Conservation (phyloP, 495 filamentous ascomycete genomes). For the Thozetella sp. region DNA sequence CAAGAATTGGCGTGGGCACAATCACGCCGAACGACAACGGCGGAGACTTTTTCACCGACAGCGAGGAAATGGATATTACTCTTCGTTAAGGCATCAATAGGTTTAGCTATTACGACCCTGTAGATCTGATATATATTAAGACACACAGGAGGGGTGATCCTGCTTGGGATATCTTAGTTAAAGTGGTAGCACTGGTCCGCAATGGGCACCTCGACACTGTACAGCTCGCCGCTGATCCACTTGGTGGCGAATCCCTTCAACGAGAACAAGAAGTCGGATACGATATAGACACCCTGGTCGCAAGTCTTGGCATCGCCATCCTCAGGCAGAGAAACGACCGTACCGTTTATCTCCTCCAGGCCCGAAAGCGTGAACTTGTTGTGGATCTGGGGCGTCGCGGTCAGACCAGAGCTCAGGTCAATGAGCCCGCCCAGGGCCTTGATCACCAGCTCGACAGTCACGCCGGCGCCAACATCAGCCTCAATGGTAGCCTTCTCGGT, state of each 20-base stretch:
- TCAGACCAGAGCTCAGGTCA: slow-evolving; percentile 19
- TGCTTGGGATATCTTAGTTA: too few species aligned
- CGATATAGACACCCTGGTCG: slow-evolving; percentile 9
- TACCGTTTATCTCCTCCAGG: slow-evolving; percentile 1
- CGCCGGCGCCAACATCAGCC: slow-evolving; percentile 5
- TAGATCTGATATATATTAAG: too few species aligned
- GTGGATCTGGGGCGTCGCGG: slow-evolving; percentile 14
- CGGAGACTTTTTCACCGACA: too few species aligned
- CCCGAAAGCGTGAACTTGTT: slow-evolving; percentile 12
- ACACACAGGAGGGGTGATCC: too few species aligned
- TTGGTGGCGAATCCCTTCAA: slow-evolving; percentile 18
- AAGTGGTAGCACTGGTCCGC: slow-evolving; percentile 14
- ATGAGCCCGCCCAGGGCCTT: slow-evolving; percentile 15
- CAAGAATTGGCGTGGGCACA: too few species aligned
- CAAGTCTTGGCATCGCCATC: slow-evolving; percentile 6
- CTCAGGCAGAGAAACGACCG: background rate
- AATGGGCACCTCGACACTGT: slow-evolving; percentile 14
- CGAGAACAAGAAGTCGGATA: slow-evolving; percentile 17
- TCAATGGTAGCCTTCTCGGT: slow-evolving; percentile 11
- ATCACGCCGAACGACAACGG: too few species aligned
- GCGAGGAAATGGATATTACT: too few species aligned
- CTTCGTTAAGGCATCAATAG: too few species aligned
- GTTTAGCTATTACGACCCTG: too few species aligned
- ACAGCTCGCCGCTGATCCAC: slow-evolving; percentile 12
- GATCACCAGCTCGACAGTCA: slow-evolving; percentile 19